Evolutionary conservation across 495 filamentous ascomycete genomes (phyloP).

Genomic region (Talaromyces proteolyticus): DNA sequence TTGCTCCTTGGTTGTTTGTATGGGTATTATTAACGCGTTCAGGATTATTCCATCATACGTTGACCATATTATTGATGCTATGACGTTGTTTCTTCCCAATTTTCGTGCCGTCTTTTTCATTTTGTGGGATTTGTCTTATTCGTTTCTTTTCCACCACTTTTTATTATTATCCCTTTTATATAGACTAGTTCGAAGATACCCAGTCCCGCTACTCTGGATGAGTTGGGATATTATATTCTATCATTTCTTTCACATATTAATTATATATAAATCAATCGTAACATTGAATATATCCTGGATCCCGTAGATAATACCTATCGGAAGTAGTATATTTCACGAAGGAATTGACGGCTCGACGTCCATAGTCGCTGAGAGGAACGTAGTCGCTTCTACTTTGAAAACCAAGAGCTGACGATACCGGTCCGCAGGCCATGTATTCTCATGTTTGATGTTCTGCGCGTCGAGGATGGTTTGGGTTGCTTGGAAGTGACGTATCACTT

Average conservation of each 20-base stretch:
- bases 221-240: neutral
- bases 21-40: too few relatives aligned
- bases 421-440: too few relatives aligned
- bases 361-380: conserved; percentile 19
- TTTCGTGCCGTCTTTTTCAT: conserved; percentile 6
- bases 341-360: too few relatives aligned
- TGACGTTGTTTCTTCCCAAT: too few relatives aligned
- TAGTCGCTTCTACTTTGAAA: conserved; percentile 2
- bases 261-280: too few relatives aligned
- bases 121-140: conserved; percentile 4
- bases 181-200: conserved; percentile 6
- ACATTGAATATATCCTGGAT: too few relatives aligned
- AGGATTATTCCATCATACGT: too few relatives aligned
- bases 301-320: too few relatives aligned
- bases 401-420: neutral
- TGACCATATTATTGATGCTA: too few relatives aligned
- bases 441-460: too few relatives aligned
- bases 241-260: neutral
- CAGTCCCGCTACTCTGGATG: neutral
- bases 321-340: too few relatives aligned
- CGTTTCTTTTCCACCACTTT: neutral
- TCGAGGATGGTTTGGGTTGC: conserved; percentile 27
- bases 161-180: neutral
- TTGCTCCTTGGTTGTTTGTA: too few relatives aligned
- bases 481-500: conserved; percentile 49